Percentiles rank a stretch among this genome's conserved stretches.
phyloP scores from a whole-genome alignment of 257 asterid species.

The Nicotiana undulata region DNA sequence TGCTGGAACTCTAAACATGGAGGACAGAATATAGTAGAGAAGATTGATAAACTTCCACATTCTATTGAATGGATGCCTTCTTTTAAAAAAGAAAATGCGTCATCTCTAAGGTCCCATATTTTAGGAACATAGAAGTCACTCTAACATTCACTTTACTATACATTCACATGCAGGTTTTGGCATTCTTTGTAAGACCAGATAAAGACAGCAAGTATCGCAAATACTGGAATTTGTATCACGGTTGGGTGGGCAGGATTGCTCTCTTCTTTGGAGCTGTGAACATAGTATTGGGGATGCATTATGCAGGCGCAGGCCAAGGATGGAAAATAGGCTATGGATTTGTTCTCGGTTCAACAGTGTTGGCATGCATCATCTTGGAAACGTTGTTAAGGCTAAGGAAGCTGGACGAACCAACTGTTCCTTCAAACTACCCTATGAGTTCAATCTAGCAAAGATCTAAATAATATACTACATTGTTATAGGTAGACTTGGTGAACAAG shows the following conservation, averaged over 20 bases:
- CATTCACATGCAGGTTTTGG: slow-evolving; percentile 41
- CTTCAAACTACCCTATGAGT: slow-evolving; percentile 39
- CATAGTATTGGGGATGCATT: slow-evolving; percentile 59
- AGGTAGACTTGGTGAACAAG: background rate
- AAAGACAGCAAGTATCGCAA: slow-evolving; percentile 54
- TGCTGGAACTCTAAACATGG: background rate
- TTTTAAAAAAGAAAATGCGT: background rate
- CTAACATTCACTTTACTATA: background rate
- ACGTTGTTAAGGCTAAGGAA: slow-evolving; percentile 43
- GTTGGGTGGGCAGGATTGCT: slow-evolving; percentile 63
- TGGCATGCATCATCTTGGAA: slow-evolving; percentile 49
- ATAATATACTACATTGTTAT: background rate
- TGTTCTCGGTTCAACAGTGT: slow-evolving; percentile 40
- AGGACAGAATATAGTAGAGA: background rate
- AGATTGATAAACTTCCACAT: background rate
- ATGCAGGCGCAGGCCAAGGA: slow-evolving; percentile 46
- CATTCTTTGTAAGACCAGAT: slow-evolving; percentile 61
- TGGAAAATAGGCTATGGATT: slow-evolving; percentile 79
- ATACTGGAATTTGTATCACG: slow-evolving; percentile 72
- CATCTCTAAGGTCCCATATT: background rate
- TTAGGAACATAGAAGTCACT: background rate
- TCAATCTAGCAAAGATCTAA: slow-evolving; percentile 23
- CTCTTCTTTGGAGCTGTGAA: slow-evolving; percentile 75
- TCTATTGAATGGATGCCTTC: background rate
- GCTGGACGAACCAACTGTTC: slow-evolving; percentile 24